These are phyloP conservation scores for Hyparrhenia diplandra DNA, from an alignment of 176 grass and related monocot genomes.

Conservation along the genomic window DNA sequence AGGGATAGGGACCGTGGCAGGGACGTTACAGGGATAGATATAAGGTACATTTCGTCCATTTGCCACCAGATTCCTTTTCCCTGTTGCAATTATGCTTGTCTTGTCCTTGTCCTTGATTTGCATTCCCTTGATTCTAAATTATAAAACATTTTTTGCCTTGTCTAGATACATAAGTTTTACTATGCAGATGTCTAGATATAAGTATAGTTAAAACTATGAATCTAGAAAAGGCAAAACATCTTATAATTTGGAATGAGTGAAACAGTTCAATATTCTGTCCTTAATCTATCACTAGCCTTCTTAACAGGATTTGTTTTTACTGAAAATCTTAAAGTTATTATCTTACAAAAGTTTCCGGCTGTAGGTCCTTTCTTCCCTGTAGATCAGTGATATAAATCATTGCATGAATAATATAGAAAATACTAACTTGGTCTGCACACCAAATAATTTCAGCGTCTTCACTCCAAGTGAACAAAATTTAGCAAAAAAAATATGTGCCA, in stretches of 20 bases:
- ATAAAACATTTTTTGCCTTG: too few relatives aligned
- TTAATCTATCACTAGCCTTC: not conserved
- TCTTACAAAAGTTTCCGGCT: not conserved
- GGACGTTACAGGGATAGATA: constrained; percentile 66
- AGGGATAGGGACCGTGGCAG: constrained; percentile 61
- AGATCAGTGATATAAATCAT: not conserved
- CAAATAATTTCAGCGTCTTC: not conserved
- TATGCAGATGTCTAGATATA: too few relatives aligned
- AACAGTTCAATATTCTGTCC: not conserved
- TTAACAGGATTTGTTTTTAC: too few relatives aligned
- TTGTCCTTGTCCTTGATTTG: too few relatives aligned
- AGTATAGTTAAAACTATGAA: too few relatives aligned
- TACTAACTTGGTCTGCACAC: not conserved
- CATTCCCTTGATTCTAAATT: too few relatives aligned
- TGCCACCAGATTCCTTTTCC: not conserved
- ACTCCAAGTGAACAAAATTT: not conserved
- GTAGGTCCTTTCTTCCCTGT: not conserved
- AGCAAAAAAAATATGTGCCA: not conserved
- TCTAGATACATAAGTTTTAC: too few relatives aligned
- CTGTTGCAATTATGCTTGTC: not conserved
- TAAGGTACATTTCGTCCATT: constrained; percentile 31
- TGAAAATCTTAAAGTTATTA: not conserved
- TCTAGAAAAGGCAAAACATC: too few relatives aligned
- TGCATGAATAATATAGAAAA: not conserved
- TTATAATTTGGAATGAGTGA: too few relatives aligned